Percentiles rank a stretch among this genome's conserved stretches.
Conservation (phyloP, 352 stramenopile species). For the Phytopythium chamaehyphon region DNA sequence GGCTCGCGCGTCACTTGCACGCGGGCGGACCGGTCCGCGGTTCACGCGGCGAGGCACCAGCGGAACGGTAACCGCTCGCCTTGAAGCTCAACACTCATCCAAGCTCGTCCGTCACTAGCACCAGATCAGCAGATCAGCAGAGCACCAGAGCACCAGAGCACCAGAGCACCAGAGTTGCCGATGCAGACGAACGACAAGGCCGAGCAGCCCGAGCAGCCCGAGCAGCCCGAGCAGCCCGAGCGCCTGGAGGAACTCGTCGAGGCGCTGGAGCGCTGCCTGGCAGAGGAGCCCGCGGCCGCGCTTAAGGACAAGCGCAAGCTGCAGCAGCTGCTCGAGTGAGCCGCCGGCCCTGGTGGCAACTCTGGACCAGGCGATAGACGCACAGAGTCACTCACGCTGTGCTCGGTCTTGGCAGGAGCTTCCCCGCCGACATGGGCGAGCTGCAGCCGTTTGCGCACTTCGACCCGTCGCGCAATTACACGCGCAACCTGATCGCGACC, state of each 20-base stretch:
- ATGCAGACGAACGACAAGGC: background rate
- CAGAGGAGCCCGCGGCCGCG: slow-evolving; percentile 38
- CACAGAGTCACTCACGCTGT: background rate
- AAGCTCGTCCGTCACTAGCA: no score
- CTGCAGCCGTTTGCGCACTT: slow-evolving; percentile 79
- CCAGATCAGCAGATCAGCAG: no score
- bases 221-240: slow-evolving; percentile 5
- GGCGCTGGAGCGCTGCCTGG: slow-evolving; percentile 46
- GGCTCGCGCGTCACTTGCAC: no score
- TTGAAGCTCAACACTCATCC: no score
- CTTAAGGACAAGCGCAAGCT: slow-evolving; percentile 60
- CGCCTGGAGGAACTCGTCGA: slow-evolving; percentile 48
- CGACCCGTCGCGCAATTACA: slow-evolving; percentile 88
- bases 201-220: no score
- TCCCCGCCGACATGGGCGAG: slow-evolving; percentile 50
- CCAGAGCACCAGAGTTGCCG: no score
- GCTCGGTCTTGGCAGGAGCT: slow-evolving; percentile 21
- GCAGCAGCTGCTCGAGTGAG: slow-evolving; percentile 53
- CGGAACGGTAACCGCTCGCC: no score
- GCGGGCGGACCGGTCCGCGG: no score
- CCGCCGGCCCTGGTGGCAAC: background rate
- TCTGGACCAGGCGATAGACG: background rate
- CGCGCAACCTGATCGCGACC: slow-evolving; percentile 92
- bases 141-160: no score
- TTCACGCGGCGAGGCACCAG: no score